Evolutionary conservation across 2,329 filamentous ascomycete species (phyloP).

Genomic region (Sclerotinia subarctica): DNA sequence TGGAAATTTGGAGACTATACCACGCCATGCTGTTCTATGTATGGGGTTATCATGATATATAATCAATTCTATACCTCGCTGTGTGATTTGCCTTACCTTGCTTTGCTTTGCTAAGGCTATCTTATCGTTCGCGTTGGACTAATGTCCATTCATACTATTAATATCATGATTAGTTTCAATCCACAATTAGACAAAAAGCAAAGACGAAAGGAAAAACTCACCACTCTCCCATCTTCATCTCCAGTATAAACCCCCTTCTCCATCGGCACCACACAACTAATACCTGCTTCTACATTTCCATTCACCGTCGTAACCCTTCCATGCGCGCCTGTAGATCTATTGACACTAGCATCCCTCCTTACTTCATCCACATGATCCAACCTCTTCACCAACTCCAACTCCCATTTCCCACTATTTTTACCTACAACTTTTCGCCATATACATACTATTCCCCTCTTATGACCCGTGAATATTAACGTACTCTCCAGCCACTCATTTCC

Average conservation of each 20-base stretch:
- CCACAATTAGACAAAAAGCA: neutral
- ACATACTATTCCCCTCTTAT: slow-evolving; percentile 79
- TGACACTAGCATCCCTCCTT: slow-evolving; percentile 46
- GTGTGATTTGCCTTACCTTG: neutral
- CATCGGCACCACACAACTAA: slow-evolving; percentile 84
- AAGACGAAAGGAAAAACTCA: slow-evolving; percentile 45
- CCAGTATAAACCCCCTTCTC: slow-evolving; percentile 85
- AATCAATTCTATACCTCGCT: slow-evolving; percentile 1
- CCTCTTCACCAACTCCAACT: slow-evolving; percentile 72
- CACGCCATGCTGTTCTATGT: neutral
- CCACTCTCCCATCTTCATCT: slow-evolving; percentile 88
- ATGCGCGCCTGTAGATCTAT: slow-evolving; percentile 34
- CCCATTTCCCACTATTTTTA: slow-evolving; percentile 59
- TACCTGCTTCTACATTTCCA: slow-evolving; percentile 59
- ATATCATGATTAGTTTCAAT: slow-evolving; percentile 18
- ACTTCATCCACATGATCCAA: slow-evolving; percentile 77
- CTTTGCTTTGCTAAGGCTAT: neutral
- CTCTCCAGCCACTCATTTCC: slow-evolving; percentile 90
- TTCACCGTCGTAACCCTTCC: slow-evolving; percentile 14
- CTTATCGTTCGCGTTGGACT: slow-evolving; percentile 47
- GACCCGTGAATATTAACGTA: slow-evolving; percentile 84
- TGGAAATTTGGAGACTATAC: neutral
- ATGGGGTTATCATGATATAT: slow-evolving; percentile 7
- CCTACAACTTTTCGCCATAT: slow-evolving; percentile 60
- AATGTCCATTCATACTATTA: slow-evolving; percentile 42